phyloP scores from a whole-genome alignment of 208 protist genomes.

The Acanthamoeba lenticulata region DNA sequence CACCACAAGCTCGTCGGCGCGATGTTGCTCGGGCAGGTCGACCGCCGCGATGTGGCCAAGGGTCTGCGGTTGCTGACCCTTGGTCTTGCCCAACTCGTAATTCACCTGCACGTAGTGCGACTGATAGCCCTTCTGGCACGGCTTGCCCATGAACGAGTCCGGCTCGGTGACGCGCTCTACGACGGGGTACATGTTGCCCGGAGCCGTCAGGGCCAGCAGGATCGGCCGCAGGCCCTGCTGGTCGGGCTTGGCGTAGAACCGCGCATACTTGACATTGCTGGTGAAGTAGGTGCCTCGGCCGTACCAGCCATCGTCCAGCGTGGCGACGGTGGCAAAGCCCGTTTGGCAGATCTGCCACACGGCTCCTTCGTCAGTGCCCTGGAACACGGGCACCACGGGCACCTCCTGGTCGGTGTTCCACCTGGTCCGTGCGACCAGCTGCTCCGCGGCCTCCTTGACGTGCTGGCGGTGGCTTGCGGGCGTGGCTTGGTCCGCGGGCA shows the following conservation, averaged over 20 bases:
- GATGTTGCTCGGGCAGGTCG: neutral
- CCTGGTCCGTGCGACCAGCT: neutral
- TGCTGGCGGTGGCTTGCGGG: neutral
- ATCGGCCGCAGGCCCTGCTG: neutral
- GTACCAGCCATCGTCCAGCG: neutral
- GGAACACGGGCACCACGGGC: neutral
- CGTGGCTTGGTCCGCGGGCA: neutral
- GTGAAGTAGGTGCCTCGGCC: neutral
- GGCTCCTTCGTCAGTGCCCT: neutral
- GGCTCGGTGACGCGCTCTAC: neutral
- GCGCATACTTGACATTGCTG: neutral
- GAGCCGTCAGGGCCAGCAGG: neutral
- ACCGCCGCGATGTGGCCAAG: neutral
- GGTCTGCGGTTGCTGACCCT: neutral
- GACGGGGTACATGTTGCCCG: neutral
- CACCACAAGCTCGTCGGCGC: neutral
- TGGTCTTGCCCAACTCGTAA: neutral
- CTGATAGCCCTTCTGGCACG: neutral
- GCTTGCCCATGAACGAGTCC: neutral
- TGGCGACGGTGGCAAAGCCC: neutral
- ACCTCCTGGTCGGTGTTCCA: neutral
- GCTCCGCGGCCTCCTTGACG: neutral
- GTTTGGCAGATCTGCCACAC: slow-evolving; percentile 13
- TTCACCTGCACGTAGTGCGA: neutral
- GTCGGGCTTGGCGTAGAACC: neutral